These are phyloP conservation scores for Fragilariopsis cylindrus DNA, from an alignment of 108 stramenopile genomes.

Conservation along the genomic window DNA sequence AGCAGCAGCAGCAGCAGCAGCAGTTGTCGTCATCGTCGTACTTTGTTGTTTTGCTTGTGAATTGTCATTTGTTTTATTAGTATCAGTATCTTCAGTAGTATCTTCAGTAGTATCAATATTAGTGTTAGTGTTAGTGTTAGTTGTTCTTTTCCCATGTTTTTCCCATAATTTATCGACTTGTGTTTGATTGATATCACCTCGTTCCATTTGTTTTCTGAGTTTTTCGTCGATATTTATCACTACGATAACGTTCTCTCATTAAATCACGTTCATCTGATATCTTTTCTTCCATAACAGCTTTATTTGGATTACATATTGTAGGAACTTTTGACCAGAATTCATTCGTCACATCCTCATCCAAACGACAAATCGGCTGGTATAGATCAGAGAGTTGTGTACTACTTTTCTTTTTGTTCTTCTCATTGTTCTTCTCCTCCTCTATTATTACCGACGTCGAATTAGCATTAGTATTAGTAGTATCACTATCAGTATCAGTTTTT, in stretches of 20 bases:
- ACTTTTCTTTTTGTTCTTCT: too few species aligned
- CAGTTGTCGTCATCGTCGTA: background rate
- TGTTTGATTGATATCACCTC: conserved; percentile 27
- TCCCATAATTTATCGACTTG: conserved; percentile 23
- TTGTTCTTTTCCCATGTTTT: conserved; percentile 13
- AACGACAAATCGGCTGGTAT: background rate
- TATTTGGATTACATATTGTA: conserved; percentile 26
- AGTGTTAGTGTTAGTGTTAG: background rate
- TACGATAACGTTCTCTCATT: conserved; percentile 10
- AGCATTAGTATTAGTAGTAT: too few species aligned
- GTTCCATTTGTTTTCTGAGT: conserved; percentile 12
- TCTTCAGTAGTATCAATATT: too few species aligned
- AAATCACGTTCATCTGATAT: conserved; percentile 11
- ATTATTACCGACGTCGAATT: background rate
- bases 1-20: too few species aligned
- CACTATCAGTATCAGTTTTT: background rate
- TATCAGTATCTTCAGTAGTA: too few species aligned
- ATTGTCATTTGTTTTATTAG: too few species aligned
- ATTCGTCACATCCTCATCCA: background rate
- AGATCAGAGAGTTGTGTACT: conserved; percentile 18
- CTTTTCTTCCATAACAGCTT: conserved; percentile 26
- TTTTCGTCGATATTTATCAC: conserved; percentile 23
- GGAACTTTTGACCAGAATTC: conserved; percentile 30
- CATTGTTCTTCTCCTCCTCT: background rate
- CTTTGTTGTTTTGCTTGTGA: background rate